A percentile compares a stretch with the other conserved stretches of the same genome.
These are phyloP conservation scores for Typha latifolia DNA, from an alignment of 176 grass and related monocot species.

Conservation along the genomic window DNA sequence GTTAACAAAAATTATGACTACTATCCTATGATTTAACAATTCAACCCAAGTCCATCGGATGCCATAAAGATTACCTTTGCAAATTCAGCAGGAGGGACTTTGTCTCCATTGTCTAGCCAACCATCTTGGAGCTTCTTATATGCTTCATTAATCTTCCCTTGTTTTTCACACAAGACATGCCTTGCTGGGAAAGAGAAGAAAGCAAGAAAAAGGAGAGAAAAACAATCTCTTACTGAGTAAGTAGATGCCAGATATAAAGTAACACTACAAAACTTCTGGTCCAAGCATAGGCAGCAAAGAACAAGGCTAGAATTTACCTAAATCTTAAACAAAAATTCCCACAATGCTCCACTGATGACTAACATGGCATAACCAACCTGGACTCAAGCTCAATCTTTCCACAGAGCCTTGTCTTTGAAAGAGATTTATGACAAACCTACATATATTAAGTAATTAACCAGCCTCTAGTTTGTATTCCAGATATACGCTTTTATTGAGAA, in stretches of 20 bases:
- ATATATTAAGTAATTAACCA: no score
- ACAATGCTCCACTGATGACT: no score
- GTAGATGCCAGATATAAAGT: neutral
- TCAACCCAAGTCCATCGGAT: neutral
- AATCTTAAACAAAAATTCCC: no score
- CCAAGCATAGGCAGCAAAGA: no score
- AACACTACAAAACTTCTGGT: neutral
- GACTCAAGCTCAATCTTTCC: no score
- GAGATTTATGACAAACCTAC: no score
- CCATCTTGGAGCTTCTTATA: slow-evolving; percentile 96
- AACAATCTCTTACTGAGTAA: neutral
- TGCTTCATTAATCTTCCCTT: slow-evolving; percentile 94
- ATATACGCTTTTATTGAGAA: no score
- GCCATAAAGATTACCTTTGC: slow-evolving; percentile 50
- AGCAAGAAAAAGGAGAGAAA: neutral
- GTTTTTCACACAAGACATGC: slow-evolving; percentile 87
- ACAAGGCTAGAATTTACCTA: no score
- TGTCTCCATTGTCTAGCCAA: slow-evolving; percentile 89
- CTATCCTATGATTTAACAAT: neutral
- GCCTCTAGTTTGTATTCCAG: no score
- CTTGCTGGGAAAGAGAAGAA: slow-evolving; percentile 44
- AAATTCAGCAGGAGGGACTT: slow-evolving; percentile 89
- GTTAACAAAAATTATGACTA: no score
- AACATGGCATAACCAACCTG: no score
- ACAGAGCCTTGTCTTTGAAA: no score